A percentile compares a stretch with the other conserved stretches of the same genome.
phyloP scores from a whole-genome alignment of 139 green algal genomes.

The Chlamydomonas incerta region DNA sequence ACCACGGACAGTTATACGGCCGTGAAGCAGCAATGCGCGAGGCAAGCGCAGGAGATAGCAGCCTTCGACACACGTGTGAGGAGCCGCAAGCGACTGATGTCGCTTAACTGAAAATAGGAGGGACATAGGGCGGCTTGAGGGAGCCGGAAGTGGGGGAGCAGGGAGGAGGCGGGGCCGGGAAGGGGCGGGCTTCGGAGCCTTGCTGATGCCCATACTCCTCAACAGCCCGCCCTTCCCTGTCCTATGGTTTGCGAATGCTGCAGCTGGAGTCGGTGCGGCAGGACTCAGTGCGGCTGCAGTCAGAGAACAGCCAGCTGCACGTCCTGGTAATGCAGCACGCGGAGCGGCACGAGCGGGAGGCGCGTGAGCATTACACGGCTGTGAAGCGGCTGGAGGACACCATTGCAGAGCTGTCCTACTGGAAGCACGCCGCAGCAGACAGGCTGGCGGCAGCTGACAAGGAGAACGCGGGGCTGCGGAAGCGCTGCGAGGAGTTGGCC shows the following conservation, averaged over 20 bases:
- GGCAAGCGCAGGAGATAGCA: constrained; percentile 66
- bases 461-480: constrained; percentile 70
- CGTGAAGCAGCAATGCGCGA: constrained; percentile 65
- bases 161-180: too few relatives aligned
- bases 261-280: constrained; percentile 73
- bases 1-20: constrained; percentile 72
- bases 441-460: constrained; percentile 57
- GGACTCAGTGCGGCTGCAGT: constrained; percentile 62
- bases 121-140: too few relatives aligned
- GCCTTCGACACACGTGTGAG: constrained; percentile 65
- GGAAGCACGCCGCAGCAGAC: constrained; percentile 61
- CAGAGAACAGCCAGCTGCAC: constrained; percentile 81
- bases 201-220: too few relatives aligned
- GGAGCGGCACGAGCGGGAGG: constrained; percentile 58
- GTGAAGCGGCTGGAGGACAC: constrained; percentile 62
- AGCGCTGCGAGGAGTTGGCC: constrained; percentile 63
- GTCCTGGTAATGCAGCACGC: constrained; percentile 70
- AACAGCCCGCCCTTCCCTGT: too few relatives aligned
- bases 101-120: too few relatives aligned
- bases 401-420: constrained; percentile 67
- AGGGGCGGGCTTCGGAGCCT: too few relatives aligned
- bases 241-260: too few relatives aligned
- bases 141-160: too few relatives aligned
- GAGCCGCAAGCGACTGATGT: too few relatives aligned
- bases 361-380: constrained; percentile 58